Base-by-base conservation (phyloP, 2,329 filamentous ascomycete genomes). In the Calonectria ilicicola region DNA sequence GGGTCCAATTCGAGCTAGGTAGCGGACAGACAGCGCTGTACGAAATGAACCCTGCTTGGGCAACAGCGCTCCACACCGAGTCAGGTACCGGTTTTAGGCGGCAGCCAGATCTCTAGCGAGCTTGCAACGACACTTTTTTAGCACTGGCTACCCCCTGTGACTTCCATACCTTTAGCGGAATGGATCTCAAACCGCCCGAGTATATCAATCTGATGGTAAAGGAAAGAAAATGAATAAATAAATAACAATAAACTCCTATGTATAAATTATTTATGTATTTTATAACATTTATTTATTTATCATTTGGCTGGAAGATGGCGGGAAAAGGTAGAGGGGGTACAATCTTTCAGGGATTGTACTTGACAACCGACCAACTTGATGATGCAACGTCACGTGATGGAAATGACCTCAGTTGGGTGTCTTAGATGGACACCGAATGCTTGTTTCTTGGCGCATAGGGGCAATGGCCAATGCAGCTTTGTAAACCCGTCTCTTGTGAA, bases 81-180 rank as follows among this genome's bases (percentile, higher is more conserved):
- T 35, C 51, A 70, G 51, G 77, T 78, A 77, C 77, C 72, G 72
- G 66, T 67, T 67, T 75, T 74, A 72, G 73, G 72, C 76, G 75
- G 63, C 74, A 79, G 74, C 72, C 76, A 29, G 70, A 70, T 77
- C 47, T 53, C 67, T 65, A 67, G 65, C 66, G 66, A 62, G 73
- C 47, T 65, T 53, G 67, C 53, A 66, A 56, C 64, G 44, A 35
- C 47, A 19, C 46, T 53, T 65, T 65, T 65, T 26, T 51, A 47
- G 44, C n/a, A 47, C 44, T 44, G 44, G 58, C 47, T 32, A 58
- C 60, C 49, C n/a, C n/a, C n/a, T n/a, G n/a, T n/a, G n/a, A n/a
- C n/a, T n/a, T n/a, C n/a, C n/a, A n/a, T n/a, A n/a, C n/a, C n/a
- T n/a, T n/a, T n/a, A n/a, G n/a, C n/a, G n/a, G n/a, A n/a, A n/a